Base-by-base conservation (phyloP, 345 rosid species). In the Zanthoxylum bungeanum region DNA sequence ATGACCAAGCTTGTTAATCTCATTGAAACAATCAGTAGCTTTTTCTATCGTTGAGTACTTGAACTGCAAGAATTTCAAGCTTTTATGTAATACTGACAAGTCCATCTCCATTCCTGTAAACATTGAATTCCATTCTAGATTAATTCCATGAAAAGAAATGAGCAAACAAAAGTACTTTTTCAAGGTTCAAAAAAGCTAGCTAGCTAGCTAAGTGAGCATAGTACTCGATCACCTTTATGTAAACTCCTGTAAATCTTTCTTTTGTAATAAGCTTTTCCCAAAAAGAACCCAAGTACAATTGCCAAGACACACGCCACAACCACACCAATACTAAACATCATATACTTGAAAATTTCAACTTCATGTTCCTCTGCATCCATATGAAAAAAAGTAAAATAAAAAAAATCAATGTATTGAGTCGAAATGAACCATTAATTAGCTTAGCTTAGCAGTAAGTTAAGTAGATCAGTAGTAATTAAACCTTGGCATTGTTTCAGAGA, bases 21-120 rank as follows among this genome's bases (percentile, higher is more conserved):
- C 87, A 44, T 44, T 56, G 57, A 83, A 87, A 49, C 70, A 73
- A 46, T 75, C 72, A 22, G 89, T 85, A 75, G 91, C 86, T 68
- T 22, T 77, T 61, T 75, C 72, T 53, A 87, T 75, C 50, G 82
- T 85, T 50, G 85, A 77, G 63, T 81, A 66, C 79, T 85, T 82
- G 80, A 87, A 87, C 70, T 73, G 77, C 85, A 87, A 69, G 62
- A 79, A 71, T 30, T 77, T 79, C 63, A 75, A 72, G 60, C 70
- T 61, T 31, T 73, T 81, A 4, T 61, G 40, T 64, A 67, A 55
- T 11, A 64, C 9, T 40, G 73, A 31, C 1, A 73, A 14, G 36
- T 79, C 79, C 65, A 52, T 33, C 44, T 77, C 78, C 58, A 7
- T 42, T 33, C 72, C 80, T 70, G 57, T 22, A 39, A 5, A 34